Percentiles rank a stretch among this genome's conserved stretches.
These are phyloP conservation scores for Pseudognaphalium luteoalbum DNA, from an alignment of 129 eudicot genomes.

Conservation along the genomic window DNA sequence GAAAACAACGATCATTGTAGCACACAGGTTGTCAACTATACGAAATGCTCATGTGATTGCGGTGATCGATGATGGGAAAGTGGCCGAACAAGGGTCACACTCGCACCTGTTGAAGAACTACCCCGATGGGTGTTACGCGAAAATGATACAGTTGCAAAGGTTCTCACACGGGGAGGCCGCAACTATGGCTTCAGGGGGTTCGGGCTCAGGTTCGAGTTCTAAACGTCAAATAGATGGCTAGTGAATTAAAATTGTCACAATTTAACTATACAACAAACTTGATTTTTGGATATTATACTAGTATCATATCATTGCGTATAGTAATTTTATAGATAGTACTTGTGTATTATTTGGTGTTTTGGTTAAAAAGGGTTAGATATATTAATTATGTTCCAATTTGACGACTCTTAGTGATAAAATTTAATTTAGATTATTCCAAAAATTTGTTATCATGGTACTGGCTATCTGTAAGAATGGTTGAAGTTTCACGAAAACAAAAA, in stretches of 20 bases:
- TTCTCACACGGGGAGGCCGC: conserved; percentile 67
- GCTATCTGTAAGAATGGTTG: too few relatives aligned
- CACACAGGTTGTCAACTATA: conserved; percentile 74
- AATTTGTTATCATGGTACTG: too few relatives aligned
- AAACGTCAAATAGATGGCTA: conserved; percentile 46
- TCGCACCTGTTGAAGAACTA: conserved; percentile 74
- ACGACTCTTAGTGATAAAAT: background rate
- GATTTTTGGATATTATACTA: conserved; percentile 27
- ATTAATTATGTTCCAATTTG: background rate
- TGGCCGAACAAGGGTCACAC: conserved; percentile 87
- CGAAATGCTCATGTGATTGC: conserved; percentile 83
- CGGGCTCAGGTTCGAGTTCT: conserved; percentile 55
- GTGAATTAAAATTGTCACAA: conserved; percentile 19
- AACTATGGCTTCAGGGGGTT: conserved; percentile 40
- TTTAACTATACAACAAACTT: conserved; percentile 32
- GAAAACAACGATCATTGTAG: conserved; percentile 82
- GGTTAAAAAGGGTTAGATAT: background rate
- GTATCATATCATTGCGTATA: conserved; percentile 34
- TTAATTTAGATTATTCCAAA: too few relatives aligned
- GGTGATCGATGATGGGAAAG: conserved; percentile 84
- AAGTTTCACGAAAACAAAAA: too few relatives aligned
- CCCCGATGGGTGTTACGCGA: conserved; percentile 77
- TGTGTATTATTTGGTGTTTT: background rate
- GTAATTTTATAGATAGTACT: conserved; percentile 30
- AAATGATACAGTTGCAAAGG: conserved; percentile 89